phyloP scores from a whole-genome alignment of 805 yeast genomes.

The Danielia oregonensis region DNA sequence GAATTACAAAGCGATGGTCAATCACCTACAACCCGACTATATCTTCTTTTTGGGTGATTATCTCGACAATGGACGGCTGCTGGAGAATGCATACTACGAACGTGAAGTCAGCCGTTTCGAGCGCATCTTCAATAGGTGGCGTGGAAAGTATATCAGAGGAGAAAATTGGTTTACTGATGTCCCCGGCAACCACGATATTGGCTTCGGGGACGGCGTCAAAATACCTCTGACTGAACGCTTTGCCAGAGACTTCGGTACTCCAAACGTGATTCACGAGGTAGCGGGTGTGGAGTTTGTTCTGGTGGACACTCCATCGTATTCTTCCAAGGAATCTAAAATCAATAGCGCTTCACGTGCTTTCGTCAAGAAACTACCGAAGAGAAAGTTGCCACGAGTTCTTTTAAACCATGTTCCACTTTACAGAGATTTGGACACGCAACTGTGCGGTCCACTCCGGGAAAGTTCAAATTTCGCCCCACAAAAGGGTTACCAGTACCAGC shows the following conservation, averaged over 20 bases:
- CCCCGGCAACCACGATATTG: slow-evolving; percentile 28
- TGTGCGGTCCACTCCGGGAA: slow-evolving; percentile 24
- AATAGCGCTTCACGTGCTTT: slow-evolving; percentile 12
- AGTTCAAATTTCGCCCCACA: slow-evolving; percentile 11
- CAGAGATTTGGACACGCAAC: slow-evolving; percentile 13
- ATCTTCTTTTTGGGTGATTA: slow-evolving; percentile 41
- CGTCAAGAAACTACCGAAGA: slow-evolving; percentile 12
- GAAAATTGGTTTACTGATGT: slow-evolving; percentile 29
- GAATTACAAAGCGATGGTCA: slow-evolving; percentile 33
- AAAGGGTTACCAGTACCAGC: slow-evolving; percentile 25
- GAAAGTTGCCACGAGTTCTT: slow-evolving; percentile 10
- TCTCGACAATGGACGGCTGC: slow-evolving; percentile 39
- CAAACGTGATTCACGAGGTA: slow-evolving; percentile 23
- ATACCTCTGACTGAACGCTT: slow-evolving; percentile 27
- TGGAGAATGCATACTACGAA: slow-evolving; percentile 27
- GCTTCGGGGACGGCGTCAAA: slow-evolving; percentile 24
- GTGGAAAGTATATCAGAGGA: slow-evolving; percentile 16
- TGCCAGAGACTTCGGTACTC: slow-evolving; percentile 27
- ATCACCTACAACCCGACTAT: slow-evolving; percentile 31
- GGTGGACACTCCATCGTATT: slow-evolving; percentile 20
- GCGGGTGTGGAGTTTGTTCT: slow-evolving; percentile 29
- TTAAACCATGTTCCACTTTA: slow-evolving; percentile 23
- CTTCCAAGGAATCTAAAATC: slow-evolving; percentile 13
- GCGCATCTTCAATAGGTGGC: slow-evolving; percentile 24
- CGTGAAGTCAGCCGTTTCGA: slow-evolving; percentile 30